Conservation (phyloP, 441 rosid genomes). For the Syzygium malaccense region DNA sequence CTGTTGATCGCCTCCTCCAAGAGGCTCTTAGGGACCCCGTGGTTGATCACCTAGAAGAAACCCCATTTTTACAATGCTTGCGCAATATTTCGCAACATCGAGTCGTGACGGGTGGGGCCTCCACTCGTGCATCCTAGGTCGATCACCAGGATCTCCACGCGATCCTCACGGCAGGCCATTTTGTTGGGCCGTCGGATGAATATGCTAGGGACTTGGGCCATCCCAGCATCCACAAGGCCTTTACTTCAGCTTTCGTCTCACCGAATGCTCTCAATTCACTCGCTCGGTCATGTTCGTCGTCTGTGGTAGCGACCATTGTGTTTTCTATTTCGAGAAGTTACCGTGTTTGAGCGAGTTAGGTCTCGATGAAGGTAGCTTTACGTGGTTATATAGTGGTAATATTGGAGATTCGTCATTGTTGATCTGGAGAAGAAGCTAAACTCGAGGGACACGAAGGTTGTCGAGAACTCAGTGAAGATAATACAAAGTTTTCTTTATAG, state of each 20-base stretch:
- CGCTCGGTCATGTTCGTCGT: no score
- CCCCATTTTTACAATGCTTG: background rate
- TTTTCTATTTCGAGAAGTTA: accelerated
- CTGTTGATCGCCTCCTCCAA: background rate
- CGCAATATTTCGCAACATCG: background rate
- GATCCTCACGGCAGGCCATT: background rate
- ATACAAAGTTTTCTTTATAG: background rate
- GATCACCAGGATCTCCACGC: background rate
- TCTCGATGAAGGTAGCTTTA: background rate
- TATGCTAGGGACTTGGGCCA: background rate
- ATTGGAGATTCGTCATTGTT: background rate
- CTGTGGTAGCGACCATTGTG: background rate
- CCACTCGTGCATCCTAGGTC: background rate
- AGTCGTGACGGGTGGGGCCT: background rate
- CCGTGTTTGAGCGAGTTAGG: background rate
- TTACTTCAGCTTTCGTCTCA: background rate
- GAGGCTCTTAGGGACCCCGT: background rate
- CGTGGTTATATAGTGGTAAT: background rate
- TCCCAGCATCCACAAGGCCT: background rate
- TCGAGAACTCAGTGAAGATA: background rate
- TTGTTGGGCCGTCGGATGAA: background rate
- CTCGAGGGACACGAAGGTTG: background rate
- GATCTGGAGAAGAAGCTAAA: background rate
- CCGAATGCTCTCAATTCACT: background rate
- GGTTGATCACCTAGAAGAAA: background rate